Evolutionary conservation across 768 basidiomycete genomes (phyloP), one percentile per base, ranked within the genome.

Genomic region (Termitomyces sp.): DNA sequence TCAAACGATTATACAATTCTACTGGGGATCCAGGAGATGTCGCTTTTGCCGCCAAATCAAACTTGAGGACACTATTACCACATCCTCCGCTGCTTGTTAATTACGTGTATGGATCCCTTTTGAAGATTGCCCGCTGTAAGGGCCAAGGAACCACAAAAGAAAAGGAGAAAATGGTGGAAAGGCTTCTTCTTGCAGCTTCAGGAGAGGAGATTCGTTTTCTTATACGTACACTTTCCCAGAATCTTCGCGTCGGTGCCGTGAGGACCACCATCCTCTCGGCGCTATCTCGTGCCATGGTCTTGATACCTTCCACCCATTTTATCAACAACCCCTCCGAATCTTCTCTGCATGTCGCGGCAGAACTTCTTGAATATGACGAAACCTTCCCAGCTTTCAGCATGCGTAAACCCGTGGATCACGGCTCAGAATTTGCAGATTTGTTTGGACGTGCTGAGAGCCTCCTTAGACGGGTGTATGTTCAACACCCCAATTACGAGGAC

Each of bases 131-230:
- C 1, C 65, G 68, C 11, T 77, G 82, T 41, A 91, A 83, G 68
- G 93, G 93, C 0, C 76, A 79, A 60, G 91, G 93, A 19, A 85
- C 90, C 40, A 77, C 81, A 2, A 88, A 82, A 61, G 77, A 82
- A 57, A 94, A 92, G 66, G 88, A 88, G 48, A 82, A 81, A 38
- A 75, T 91, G 17, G 86, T 93, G 1, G 85, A 93, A 65, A 87
- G 81, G 63, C 74, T 96, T 22, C 79, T 96, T n/a, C 80, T 96
- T 6, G 79, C 90, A 10, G 87, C 93, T 0, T 81, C 77, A 56
- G 94, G 93, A 22, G 94, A 96, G 69, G 92, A 97, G 71, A 78
- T 82, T n/a, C 80, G 93, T 28, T 97, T 84, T 63, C 75, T 96
- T 41, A 85, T 87, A 30, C 79, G 90, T 38, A 90, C 81, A 2